Percentiles rank a stretch among this genome's conserved stretches.
phyloP scores from a whole-genome alignment of 352 stramenopile genomes.

The Phytophthora nicotianae region DNA sequence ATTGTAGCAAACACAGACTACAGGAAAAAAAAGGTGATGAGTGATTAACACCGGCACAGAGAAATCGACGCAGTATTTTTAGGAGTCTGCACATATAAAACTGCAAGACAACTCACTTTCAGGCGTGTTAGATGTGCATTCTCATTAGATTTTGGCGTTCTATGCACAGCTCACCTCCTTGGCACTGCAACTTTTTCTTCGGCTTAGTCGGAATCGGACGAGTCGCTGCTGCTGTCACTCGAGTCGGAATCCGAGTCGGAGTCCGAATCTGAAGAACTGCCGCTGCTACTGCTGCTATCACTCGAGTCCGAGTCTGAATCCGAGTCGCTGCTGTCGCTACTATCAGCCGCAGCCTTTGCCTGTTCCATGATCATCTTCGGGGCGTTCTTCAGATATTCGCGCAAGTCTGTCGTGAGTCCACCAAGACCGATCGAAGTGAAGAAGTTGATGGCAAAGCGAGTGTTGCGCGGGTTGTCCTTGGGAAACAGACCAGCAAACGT shows the following conservation, averaged over 20 bases:
- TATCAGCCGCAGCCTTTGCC: conserved; percentile 42
- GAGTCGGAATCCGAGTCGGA: conserved; percentile 50
- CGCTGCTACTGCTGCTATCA: conserved; percentile 35
- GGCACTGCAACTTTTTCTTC: neutral
- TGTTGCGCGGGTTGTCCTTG: conserved; percentile 97
- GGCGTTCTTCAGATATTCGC: conserved; percentile 96
- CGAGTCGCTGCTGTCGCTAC: conserved; percentile 53
- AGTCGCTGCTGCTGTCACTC: conserved; percentile 41
- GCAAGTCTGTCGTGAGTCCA: conserved; percentile 96
- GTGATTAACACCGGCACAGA: conserved; percentile 1
- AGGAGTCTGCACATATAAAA: conserved; percentile 19
- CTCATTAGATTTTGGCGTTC: conserved; percentile 1
- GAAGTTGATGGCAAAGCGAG: conserved; percentile 99
- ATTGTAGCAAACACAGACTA: conserved; percentile 1
- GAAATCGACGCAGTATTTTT: conserved; percentile 48
- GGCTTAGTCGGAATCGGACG: conserved; percentile 48
- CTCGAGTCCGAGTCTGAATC: conserved; percentile 55
- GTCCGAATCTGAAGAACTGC: conserved; percentile 39
- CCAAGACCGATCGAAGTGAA: conserved; percentile 99
- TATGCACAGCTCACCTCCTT: conserved; percentile 22
- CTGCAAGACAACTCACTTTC: conserved; percentile 27
- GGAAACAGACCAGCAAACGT: conserved; percentile 97
- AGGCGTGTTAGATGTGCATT: conserved; percentile 19
- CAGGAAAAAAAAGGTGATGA: neutral
- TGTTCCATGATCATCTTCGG: conserved; percentile 94